These are phyloP conservation scores for Priceomyces haplophilus DNA, from an alignment of 805 yeast species.

Conservation along the genomic window DNA sequence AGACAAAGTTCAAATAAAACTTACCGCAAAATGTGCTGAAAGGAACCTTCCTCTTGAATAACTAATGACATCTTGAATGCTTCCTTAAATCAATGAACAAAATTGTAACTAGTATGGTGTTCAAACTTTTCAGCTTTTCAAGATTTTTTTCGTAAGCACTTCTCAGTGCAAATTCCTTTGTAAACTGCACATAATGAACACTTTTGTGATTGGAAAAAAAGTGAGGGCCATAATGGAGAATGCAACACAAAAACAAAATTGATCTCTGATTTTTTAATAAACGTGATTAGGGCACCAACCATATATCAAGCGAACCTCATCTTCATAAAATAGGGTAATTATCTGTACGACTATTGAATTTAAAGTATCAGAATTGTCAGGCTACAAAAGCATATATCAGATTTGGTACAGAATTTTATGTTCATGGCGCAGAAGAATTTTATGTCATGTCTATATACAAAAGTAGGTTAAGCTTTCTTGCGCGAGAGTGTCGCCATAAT, in stretches of 20 bases:
- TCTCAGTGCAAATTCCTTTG: background rate
- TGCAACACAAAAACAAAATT: background rate
- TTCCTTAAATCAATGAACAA: slow-evolving; percentile 10
- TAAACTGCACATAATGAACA: background rate
- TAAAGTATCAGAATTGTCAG: too few species aligned
- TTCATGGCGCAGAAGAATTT: background rate
- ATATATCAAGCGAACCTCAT: background rate
- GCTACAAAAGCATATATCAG: too few species aligned
- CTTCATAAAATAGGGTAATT: too few species aligned
- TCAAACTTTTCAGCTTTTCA: slow-evolving; percentile 3
- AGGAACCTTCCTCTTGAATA: slow-evolving; percentile 98
- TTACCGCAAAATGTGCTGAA: slow-evolving; percentile 99
- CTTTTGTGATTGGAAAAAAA: background rate
- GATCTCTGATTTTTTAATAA: too few species aligned
- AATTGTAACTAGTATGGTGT: background rate
- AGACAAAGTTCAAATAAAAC: slow-evolving; percentile 34
- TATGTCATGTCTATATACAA: slow-evolving; percentile 1
- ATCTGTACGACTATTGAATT: too few species aligned
- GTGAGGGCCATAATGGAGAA: background rate
- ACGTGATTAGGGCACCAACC: slow-evolving; percentile 4
- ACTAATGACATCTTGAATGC: slow-evolving; percentile 81
- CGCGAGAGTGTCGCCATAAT: background rate
- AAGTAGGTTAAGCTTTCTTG: background rate
- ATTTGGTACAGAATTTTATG: background rate
- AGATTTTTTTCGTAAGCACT: slow-evolving; percentile 2